phyloP scores from a whole-genome alignment of 345 rosid genomes.

The Populus tremula region DNA sequence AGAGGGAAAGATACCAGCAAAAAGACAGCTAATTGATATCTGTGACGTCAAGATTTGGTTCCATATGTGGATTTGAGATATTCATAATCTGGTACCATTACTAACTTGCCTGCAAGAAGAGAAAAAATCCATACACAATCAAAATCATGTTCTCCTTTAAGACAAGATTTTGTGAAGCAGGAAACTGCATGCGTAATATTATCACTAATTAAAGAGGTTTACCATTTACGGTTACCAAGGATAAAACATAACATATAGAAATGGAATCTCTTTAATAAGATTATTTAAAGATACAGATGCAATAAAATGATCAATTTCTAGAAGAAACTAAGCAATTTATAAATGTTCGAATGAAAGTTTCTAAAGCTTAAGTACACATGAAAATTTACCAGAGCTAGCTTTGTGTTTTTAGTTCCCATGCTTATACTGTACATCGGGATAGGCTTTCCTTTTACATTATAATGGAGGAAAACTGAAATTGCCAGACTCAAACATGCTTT shows the following conservation, averaged over 20 bases:
- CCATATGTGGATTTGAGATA: conserved; percentile 18
- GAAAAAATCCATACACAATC: background rate
- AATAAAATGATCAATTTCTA: background rate
- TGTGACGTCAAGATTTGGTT: conserved; percentile 28
- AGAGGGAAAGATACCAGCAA: conserved; percentile 23
- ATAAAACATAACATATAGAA: background rate
- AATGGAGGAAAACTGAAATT: too few relatives aligned
- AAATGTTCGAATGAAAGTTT: too few relatives aligned
- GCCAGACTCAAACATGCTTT: too few relatives aligned
- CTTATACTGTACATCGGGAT: too few relatives aligned
- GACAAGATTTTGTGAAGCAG: background rate
- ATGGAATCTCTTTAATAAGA: too few relatives aligned
- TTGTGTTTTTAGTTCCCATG: too few relatives aligned
- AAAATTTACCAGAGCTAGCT: background rate
- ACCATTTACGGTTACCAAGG: background rate
- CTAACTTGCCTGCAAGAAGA: background rate
- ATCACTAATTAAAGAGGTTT: background rate
- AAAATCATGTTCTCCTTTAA: background rate
- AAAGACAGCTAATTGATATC: conserved; percentile 35
- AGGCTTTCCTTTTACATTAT: too few relatives aligned
- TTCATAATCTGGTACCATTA: conserved; percentile 7
- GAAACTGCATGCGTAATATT: background rate
- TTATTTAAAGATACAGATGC: too few relatives aligned
- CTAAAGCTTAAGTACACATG: background rate
- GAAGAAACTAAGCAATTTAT: background rate